Percentiles rank a stretch among this genome's conserved stretches.
Evolutionary conservation across 345 rosid species (phyloP).

Genomic region (Aurinia saxatilis): DNA sequence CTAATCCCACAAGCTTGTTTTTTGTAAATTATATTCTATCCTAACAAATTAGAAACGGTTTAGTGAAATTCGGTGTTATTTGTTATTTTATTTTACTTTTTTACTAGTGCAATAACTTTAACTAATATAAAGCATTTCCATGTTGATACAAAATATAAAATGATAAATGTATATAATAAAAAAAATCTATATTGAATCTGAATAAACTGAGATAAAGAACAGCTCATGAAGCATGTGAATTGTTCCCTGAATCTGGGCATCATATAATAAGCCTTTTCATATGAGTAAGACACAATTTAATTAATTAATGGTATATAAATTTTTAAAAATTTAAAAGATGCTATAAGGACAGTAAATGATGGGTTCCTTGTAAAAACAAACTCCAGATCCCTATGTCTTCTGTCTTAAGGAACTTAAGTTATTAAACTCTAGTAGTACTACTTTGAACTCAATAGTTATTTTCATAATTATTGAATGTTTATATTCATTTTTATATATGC

Average conservation of each 20-base stretch:
- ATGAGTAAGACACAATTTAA: not conserved
- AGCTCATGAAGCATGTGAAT: slow-evolving; percentile 26
- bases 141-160: not conserved
- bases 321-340: no score
- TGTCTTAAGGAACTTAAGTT: slow-evolving; percentile 30
- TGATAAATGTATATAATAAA: no score
- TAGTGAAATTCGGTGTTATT: not conserved
- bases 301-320: not conserved
- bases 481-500: no score
- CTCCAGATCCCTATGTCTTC: slow-evolving; percentile 24
- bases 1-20: not conserved
- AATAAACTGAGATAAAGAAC: slow-evolving; percentile 15
- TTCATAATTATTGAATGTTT: no score
- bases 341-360: slow-evolving; percentile 24
- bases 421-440: no score
- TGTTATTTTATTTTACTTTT: no score
- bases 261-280: slow-evolving; percentile 10
- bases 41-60: not conserved
- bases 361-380: slow-evolving; percentile 24
- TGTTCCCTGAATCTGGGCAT: slow-evolving; percentile 28
- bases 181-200: slow-evolving; percentile 11
- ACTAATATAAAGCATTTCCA: not conserved
- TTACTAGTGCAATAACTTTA: not conserved
- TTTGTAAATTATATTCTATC: not conserved
- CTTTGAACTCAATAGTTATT: no score